Evolutionary conservation across 129 eudicot species (phyloP).

Genomic region (Ambrosia trifida): DNA sequence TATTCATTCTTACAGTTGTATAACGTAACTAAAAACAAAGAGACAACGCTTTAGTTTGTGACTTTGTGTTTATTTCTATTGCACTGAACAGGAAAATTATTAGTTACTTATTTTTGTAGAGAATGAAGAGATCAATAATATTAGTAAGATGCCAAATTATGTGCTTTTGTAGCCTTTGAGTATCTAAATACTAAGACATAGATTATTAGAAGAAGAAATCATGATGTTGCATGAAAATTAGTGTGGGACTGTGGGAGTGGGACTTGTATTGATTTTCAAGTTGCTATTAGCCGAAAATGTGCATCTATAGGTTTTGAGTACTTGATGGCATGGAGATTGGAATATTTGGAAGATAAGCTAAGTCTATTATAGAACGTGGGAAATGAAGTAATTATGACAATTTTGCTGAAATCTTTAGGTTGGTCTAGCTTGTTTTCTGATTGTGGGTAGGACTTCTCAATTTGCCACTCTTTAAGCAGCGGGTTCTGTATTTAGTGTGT

Average conservation of each 20-base stretch:
- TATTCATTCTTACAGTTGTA: neutral
- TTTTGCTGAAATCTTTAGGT: neutral
- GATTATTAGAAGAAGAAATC: neutral
- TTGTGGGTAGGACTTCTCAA: neutral
- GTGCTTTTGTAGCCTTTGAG: conserved; percentile 3
- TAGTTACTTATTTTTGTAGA: neutral
- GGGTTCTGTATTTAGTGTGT: neutral
- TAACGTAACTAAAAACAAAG: neutral
- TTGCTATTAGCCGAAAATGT: neutral
- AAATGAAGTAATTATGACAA: neutral
- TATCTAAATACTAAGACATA: neutral
- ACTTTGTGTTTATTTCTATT: neutral
- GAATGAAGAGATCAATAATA: neutral
- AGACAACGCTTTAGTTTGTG: neutral
- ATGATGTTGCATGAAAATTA: neutral
- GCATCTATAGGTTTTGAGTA: neutral
- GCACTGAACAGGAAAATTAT: neutral
- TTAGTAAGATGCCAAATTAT: neutral
- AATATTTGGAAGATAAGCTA: neutral
- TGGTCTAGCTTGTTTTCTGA: neutral
- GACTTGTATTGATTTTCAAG: neutral
- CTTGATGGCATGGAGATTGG: neutral
- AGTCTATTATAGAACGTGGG: neutral
- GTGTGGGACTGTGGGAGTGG: neutral
- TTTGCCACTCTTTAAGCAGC: neutral